Conservation (phyloP, 2,329 filamentous ascomycete species). For the Amauroascus verrucosus region DNA sequence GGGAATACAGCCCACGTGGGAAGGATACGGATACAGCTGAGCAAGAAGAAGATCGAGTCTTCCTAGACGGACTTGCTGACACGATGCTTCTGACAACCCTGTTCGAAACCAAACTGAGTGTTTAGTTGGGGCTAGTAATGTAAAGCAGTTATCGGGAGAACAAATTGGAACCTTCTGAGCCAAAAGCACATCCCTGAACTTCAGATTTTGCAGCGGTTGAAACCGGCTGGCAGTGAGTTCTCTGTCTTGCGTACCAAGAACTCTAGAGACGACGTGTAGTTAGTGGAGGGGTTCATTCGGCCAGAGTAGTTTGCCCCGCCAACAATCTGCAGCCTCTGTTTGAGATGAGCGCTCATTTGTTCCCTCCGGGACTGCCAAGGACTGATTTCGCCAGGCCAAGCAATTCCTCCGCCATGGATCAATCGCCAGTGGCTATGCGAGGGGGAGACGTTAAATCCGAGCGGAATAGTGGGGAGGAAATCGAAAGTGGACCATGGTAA, state of each 20-base stretch:
- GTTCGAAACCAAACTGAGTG: neutral
- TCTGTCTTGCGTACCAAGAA: neutral
- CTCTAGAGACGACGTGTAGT: neutral
- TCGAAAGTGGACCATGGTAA: neutral
- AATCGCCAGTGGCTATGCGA: neutral
- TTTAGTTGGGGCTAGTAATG: neutral
- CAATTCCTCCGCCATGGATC: conserved; percentile 10
- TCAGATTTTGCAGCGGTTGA: conserved; percentile 4
- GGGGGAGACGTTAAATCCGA: neutral
- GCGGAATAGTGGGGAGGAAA: conserved; percentile 14
- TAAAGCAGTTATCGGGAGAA: neutral
- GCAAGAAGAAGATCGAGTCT: neutral
- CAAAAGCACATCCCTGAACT: neutral
- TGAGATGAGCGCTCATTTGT: conserved; percentile 7
- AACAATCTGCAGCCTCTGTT: conserved; percentile 2
- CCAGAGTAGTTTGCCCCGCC: conserved; percentile 1
- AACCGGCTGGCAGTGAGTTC: neutral
- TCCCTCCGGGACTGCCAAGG: conserved; percentile 1
- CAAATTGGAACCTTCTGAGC: conserved; percentile 9
- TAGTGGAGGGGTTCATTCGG: conserved; percentile 7
- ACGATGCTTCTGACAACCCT: neutral
- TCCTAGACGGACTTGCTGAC: neutral
- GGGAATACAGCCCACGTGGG: neutral
- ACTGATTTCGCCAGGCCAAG: conserved; percentile 1
- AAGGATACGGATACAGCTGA: neutral